phyloP scores from a whole-genome alignment of 2,329 filamentous ascomycete species.

The Monosporascus sp. region DNA sequence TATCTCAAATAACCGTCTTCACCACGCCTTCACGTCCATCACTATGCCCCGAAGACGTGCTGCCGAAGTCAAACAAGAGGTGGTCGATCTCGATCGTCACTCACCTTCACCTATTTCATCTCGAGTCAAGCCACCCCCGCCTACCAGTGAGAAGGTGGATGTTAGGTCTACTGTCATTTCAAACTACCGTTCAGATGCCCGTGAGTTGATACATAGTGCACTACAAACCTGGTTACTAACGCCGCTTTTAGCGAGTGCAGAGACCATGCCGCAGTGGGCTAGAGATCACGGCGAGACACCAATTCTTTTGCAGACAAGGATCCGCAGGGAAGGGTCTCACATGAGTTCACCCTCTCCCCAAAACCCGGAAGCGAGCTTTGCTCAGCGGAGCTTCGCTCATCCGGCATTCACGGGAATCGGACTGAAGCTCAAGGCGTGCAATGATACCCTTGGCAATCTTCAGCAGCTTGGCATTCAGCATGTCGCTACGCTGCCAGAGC shows the following conservation, averaged over 20 bases:
- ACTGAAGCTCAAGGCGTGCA: slow-evolving; percentile 58
- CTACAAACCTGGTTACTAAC: background rate
- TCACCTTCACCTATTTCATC: background rate
- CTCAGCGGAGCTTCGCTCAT: slow-evolving; percentile 28
- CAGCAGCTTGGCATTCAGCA: slow-evolving; percentile 69
- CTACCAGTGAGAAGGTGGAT: background rate
- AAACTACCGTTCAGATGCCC: slow-evolving; percentile 1
- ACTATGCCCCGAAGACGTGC: background rate
- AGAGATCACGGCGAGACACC: slow-evolving; percentile 19
- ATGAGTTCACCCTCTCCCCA: slow-evolving; percentile 17
- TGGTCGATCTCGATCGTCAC: background rate
- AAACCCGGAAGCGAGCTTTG: slow-evolving; percentile 21
- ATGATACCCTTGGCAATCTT: slow-evolving; percentile 63
- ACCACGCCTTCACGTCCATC: background rate
- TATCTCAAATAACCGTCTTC: too few species aligned
- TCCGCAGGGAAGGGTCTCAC: slow-evolving; percentile 3
- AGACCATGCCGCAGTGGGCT: slow-evolving; percentile 13
- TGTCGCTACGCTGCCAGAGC: slow-evolving; percentile 66
- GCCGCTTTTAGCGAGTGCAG: slow-evolving; percentile 15
- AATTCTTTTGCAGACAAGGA: slow-evolving; percentile 21
- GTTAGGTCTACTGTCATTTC: background rate
- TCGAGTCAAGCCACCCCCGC: background rate
- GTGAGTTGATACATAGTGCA: background rate
- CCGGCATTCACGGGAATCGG: slow-evolving; percentile 51
- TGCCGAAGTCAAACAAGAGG: background rate